Evolutionary conservation across 768 basidiomycete genomes (phyloP), one percentile per base, ranked within the genome.

Genomic region (Scleroderma citrinum): DNA sequence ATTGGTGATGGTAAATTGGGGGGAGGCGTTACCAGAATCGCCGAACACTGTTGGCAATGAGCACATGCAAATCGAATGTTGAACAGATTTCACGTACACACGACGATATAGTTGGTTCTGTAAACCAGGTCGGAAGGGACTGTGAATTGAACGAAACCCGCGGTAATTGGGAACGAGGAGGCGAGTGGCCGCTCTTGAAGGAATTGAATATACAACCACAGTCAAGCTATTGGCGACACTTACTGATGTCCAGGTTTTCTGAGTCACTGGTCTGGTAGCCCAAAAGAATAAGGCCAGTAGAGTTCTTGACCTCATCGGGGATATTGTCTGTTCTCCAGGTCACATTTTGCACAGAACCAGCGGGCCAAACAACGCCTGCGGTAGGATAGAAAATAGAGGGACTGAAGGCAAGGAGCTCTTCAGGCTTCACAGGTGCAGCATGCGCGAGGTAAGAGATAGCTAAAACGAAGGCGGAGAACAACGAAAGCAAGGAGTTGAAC

Each of bases 21-120:
- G 76, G 57, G 78, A 83, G 8, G 63, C 55, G 53, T 89, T 79
- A 11, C 85, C 86, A 13, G 82, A 84, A 58, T 83, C 79, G 23
- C 85, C 85, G 54, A 82, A 69, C 36, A 85, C 85, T 86, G 49
- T 46, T 13, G 43, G 38, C 39, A 42, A 29, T 58, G 16, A 49
- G 45, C 7, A 49, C n/a, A 34, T 14, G n/a, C 3, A 16, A 29
- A 29, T 1, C 37, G 8, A 3, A 26, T 20, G 17, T 13, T 5
- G 16, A 4, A 44, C 32, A 20, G 30, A 13, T 2, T 2, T 21
- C 42, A 78, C 85, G 71, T 59, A 86, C 85, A 58, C 51, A 77
- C 82, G 59, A 88, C 65, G 47, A 81, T 74, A 55, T 85, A 88
- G 62, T 80, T 69, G 35, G 66, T 52, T 30, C 74, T 59, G 8